Evolutionary conservation across 208 protist species (phyloP).

Genomic region (Wallacemonas sp.): DNA sequence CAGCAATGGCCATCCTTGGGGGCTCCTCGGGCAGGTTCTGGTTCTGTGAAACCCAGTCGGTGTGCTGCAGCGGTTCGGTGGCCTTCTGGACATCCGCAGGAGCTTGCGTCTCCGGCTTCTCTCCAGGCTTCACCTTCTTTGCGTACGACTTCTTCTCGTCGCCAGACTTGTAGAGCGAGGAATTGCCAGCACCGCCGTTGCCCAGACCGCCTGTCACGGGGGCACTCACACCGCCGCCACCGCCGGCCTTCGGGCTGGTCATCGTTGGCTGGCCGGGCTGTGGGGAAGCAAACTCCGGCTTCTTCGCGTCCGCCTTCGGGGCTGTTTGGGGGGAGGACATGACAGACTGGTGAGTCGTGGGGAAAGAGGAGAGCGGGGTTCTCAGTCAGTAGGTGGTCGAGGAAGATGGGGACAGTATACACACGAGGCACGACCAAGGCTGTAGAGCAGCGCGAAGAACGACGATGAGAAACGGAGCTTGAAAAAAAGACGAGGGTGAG

Average conservation of each 20-base stretch:
- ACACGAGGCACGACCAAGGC: too few relatives aligned
- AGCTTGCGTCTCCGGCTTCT: conserved; percentile 12
- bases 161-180: conserved; percentile 12
- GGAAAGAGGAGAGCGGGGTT: too few relatives aligned
- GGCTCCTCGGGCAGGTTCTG: conserved; percentile 8
- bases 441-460: too few relatives aligned
- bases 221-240: not conserved
- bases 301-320: not conserved
- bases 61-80: conserved; percentile 12
- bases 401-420: too few relatives aligned
- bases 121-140: conserved; percentile 27
- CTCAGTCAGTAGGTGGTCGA: too few relatives aligned
- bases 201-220: not conserved
- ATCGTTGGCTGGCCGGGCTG: conserved; percentile 2
- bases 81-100: conserved; percentile 18
- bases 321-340: not conserved
- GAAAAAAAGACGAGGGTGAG: not conserved
- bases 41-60: conserved; percentile 8
- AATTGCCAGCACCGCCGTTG: conserved; percentile 10
- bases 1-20: conserved; percentile 4
- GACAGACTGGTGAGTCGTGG: not conserved
- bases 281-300: not conserved
- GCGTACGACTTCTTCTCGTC: conserved; percentile 29
- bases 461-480: too few relatives aligned
- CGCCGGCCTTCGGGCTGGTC: not conserved